Evolutionary conservation across 164 flowering plant species (phyloP), one percentile per base, ranked within the genome.

Genomic region (Piper longum): DNA sequence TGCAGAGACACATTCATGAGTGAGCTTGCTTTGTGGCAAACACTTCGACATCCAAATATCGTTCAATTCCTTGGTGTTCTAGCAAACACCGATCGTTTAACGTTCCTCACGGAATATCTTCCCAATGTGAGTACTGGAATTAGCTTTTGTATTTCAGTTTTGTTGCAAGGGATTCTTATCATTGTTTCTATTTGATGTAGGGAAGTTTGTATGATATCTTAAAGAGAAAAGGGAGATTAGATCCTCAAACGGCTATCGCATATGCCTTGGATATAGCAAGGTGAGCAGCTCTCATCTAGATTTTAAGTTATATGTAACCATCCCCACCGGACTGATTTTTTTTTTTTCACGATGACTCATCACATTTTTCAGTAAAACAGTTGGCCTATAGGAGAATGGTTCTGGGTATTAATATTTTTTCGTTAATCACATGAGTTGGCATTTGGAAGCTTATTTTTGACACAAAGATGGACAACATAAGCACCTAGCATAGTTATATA

Each of bases 191-290:
- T 65, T 56, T 52, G 55, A 67, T 39, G 18, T 60, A 81, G 88
- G 88, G 85, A 72, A 80, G 78, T 75, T 77, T 81, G 75, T 73
- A 75, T 69, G 83, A 81, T 63, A 74, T 80, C 57, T 64, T 84
- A 54, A 80, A 62, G 58, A 80, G 66, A 73, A 84, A 70, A 69
- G 85, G 85, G 59, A 73, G 75, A 71, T 78, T 84, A 59, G 82
- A 80, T 71, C 71, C 79, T 56, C 70, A 56, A 19, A 80, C 83
- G 62, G 81, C 81, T 57, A 79, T 80, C 61, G 63, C 78, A 26
- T 84, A 77, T 76, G 85, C 83, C 69, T 71, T 84, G 56, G 85
- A 84, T 62, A 82, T 82, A 69, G 88, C 85, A 60, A 80, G 85
- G 88, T 82, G 72, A 14, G 57, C 7, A 48, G 52, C 1, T 48